phyloP scores from a whole-genome alignment of 1,284 basidiomycete species.

The Leccinum fuscescens region DNA sequence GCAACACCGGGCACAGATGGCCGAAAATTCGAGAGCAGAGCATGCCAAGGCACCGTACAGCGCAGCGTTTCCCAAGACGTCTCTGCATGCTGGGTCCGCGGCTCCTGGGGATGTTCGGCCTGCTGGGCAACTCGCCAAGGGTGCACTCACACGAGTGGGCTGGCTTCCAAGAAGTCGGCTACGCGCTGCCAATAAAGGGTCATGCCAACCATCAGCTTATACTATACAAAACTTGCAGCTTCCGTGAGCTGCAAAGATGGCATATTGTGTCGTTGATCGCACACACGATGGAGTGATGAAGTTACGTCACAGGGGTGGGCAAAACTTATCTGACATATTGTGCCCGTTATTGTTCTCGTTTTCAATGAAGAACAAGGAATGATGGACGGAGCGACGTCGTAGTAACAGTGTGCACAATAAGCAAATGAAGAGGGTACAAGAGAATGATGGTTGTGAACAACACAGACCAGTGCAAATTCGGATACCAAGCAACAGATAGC shows the following conservation, averaged over 20 bases:
- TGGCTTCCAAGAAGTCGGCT: constrained; percentile 27
- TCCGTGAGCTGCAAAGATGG: constrained; percentile 14
- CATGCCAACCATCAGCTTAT: constrained; percentile 19
- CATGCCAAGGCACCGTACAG: constrained; percentile 31
- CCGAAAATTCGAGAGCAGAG: constrained; percentile 31
- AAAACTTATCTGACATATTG: neutral
- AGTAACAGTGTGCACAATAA: constrained; percentile 17
- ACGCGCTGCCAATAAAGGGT: constrained; percentile 10
- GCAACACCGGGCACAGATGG: constrained; percentile 24
- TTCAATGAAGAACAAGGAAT: constrained; percentile 8
- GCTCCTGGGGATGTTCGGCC: constrained; percentile 49
- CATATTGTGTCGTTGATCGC: neutral
- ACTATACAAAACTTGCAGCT: constrained; percentile 23
- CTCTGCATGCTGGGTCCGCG: constrained; percentile 45
- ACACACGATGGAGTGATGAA: neutral
- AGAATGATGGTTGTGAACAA: constrained; percentile 9
- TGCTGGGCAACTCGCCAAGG: constrained; percentile 47
- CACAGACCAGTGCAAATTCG: constrained; percentile 14
- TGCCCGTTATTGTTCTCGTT: constrained; percentile 16
- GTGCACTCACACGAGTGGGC: constrained; percentile 40
- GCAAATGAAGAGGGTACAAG: constrained; percentile 17
- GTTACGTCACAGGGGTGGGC: constrained; percentile 12
- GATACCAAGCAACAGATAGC: constrained; percentile 22
- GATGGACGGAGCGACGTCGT: constrained; percentile 1
- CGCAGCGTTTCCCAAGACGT: constrained; percentile 32